These are phyloP conservation scores for Anthracocystis walkeri DNA, from an alignment of 1,284 basidiomycete genomes.

Conservation along the genomic window DNA sequence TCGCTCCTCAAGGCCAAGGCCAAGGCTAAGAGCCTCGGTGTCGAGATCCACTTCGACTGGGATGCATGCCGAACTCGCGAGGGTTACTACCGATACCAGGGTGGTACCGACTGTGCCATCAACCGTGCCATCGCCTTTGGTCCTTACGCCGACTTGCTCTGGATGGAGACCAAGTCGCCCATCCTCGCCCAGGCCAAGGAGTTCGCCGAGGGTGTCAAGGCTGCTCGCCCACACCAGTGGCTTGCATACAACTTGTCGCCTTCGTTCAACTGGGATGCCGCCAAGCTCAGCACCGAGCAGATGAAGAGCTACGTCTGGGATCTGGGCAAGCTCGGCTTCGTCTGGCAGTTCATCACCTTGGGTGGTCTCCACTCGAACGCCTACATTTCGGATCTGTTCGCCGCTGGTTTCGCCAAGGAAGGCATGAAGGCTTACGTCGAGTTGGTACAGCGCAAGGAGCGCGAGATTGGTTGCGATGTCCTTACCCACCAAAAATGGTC, in stretches of 20 bases:
- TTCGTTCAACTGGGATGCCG: constrained; percentile 72
- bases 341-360: constrained; percentile 98
- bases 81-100: constrained; percentile 96
- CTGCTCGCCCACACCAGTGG: constrained; percentile 65
- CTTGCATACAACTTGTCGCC: constrained; percentile 70
- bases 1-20: constrained; percentile 79
- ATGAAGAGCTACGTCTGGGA: constrained; percentile 95
- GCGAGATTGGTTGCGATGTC: constrained; percentile 71
- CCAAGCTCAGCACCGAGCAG: constrained; percentile 81
- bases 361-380: constrained; percentile 96
- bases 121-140: constrained; percentile 92
- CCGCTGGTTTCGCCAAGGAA: constrained; percentile 83
- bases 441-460: constrained; percentile 72
- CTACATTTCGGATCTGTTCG: constrained; percentile 95
- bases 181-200: constrained; percentile 92
- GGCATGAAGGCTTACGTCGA: constrained; percentile 77
- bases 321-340: constrained; percentile 90
- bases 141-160: constrained; percentile 84
- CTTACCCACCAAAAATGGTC: constrained; percentile 79
- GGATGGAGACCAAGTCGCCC: constrained; percentile 91
- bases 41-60: constrained; percentile 88
- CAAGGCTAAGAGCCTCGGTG: constrained; percentile 83
- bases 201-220: constrained; percentile 76
- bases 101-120: constrained; percentile 93
- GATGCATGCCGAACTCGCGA: constrained; percentile 92